A percentile compares a stretch with the other conserved stretches of the same genome.
Evolutionary conservation across 495 filamentous ascomycete species (phyloP).

Genomic region (Bryoglossum gracile): DNA sequence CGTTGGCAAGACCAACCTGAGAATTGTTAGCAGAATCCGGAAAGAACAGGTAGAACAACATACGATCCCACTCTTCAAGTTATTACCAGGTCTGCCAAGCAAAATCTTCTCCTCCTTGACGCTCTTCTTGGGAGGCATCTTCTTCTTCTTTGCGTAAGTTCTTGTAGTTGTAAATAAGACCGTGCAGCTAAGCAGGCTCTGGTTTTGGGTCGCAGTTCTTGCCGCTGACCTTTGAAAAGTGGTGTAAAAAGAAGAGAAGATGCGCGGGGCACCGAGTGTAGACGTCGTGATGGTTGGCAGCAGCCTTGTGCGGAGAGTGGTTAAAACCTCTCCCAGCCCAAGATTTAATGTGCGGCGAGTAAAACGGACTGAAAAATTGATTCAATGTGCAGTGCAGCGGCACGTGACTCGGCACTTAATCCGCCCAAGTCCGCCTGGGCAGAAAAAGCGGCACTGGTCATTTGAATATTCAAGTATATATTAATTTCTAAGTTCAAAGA

Average conservation of each 20-base stretch:
- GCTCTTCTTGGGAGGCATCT: constrained; percentile 72
- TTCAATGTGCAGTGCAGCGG: too few relatives aligned
- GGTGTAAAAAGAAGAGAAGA: constrained; percentile 48
- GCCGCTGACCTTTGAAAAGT: constrained; percentile 44
- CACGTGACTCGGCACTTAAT: too few relatives aligned
- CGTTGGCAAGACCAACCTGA: constrained; percentile 97
- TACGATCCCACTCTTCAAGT: constrained; percentile 99
- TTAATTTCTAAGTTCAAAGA: too few relatives aligned
- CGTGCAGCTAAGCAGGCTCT: constrained; percentile 29
- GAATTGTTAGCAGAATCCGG: constrained; percentile 13
- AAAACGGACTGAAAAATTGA: not conserved
- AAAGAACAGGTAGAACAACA: constrained; percentile 35
- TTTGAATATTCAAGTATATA: too few relatives aligned
- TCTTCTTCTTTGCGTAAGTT: constrained; percentile 38
- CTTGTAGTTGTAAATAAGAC: constrained; percentile 19
- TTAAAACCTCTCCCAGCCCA: constrained; percentile 18
- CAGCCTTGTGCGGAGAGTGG: constrained; percentile 21
- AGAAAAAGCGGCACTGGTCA: too few relatives aligned
- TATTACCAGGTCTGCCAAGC: constrained; percentile 94
- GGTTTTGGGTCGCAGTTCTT: constrained; percentile 47
- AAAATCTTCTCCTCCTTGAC: constrained; percentile 69
- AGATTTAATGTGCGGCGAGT: constrained; percentile 21
- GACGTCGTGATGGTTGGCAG: constrained; percentile 39
- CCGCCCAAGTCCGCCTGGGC: too few relatives aligned
- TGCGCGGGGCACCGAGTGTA: constrained; percentile 31